Evolutionary conservation across 2,329 filamentous ascomycete genomes (phyloP).

Genomic region (Venturia pyrina): DNA sequence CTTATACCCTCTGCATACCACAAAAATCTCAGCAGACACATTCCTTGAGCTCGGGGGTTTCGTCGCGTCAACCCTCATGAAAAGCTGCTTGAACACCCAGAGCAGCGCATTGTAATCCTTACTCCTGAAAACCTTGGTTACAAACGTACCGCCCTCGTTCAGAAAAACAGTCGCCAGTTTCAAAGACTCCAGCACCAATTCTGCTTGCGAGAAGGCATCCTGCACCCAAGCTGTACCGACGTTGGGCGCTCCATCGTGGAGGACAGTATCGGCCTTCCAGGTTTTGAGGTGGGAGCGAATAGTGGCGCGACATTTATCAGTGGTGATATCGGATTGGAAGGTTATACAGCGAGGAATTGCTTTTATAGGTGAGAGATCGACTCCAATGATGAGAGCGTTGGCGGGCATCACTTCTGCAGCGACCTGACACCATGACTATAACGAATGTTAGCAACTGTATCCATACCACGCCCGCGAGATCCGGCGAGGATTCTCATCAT

Average conservation of each 20-base stretch:
- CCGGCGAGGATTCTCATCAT: too few relatives aligned
- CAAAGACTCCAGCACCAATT: slow-evolving; percentile 80
- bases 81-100: slow-evolving; percentile 97
- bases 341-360: slow-evolving; percentile 87
- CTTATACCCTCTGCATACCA: slow-evolving; percentile 91
- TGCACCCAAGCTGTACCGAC: slow-evolving; percentile 97
- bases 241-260: slow-evolving; percentile 96
- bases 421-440: slow-evolving; percentile 86
- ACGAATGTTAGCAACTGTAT: neutral
- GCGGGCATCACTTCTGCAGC: slow-evolving; percentile 90
- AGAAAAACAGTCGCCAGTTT: slow-evolving; percentile 93
- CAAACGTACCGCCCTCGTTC: slow-evolving; percentile 79
- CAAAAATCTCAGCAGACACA: slow-evolving; percentile 96
- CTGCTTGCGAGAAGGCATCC: slow-evolving; percentile 95
- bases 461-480: neutral
- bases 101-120: slow-evolving; percentile 94
- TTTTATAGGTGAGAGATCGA: slow-evolving; percentile 92
- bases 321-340: slow-evolving; percentile 97
- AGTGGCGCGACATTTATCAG: slow-evolving; percentile 86
- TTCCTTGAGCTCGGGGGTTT: slow-evolving; percentile 94
- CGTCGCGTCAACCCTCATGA: slow-evolving; percentile 89
- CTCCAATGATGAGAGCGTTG: slow-evolving; percentile 82
- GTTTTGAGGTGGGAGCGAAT: slow-evolving; percentile 86
- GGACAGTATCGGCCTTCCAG: slow-evolving; percentile 89
- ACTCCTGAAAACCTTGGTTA: slow-evolving; percentile 94